Conservation (phyloP, 805 yeast species). For the Phaffomyces opuntiae region DNA sequence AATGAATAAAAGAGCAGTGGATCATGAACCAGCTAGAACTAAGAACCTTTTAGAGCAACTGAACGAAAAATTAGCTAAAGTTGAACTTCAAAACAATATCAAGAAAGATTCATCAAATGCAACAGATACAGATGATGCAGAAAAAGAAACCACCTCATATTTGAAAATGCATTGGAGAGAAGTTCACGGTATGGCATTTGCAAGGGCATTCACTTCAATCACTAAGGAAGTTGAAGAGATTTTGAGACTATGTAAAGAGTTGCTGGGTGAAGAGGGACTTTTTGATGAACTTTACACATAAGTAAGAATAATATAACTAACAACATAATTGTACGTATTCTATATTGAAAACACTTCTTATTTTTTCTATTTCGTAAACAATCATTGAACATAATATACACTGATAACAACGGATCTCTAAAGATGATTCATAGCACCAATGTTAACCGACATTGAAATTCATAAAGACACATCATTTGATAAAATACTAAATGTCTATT, state of each 20-base stretch:
- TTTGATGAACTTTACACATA: constrained; percentile 1
- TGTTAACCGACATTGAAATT: too few species aligned
- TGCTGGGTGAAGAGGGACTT: constrained; percentile 36
- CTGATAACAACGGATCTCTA: too few species aligned
- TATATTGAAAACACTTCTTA: background rate
- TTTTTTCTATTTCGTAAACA: too few species aligned
- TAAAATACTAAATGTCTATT: too few species aligned
- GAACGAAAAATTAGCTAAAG: constrained; percentile 7
- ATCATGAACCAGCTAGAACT: background rate
- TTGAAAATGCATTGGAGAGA: constrained; percentile 37
- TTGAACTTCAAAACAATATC: background rate
- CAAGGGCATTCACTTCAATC: constrained; percentile 41
- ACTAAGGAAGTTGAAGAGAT: constrained; percentile 35
- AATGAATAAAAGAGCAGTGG: constrained; percentile 1
- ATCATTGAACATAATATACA: too few species aligned
- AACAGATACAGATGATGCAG: constrained; percentile 5
- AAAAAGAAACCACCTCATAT: constrained; percentile 3
- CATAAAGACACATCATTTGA: too few species aligned
- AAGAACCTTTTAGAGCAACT: constrained; percentile 6
- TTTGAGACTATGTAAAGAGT: constrained; percentile 30
- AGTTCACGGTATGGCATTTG: constrained; percentile 43
- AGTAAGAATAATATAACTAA: too few species aligned
- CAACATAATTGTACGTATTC: too few species aligned
- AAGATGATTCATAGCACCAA: too few species aligned
- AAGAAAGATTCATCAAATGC: background rate